Conservation (phyloP, 2,329 filamentous ascomycete genomes). For the Penicillium griseofulvum region DNA sequence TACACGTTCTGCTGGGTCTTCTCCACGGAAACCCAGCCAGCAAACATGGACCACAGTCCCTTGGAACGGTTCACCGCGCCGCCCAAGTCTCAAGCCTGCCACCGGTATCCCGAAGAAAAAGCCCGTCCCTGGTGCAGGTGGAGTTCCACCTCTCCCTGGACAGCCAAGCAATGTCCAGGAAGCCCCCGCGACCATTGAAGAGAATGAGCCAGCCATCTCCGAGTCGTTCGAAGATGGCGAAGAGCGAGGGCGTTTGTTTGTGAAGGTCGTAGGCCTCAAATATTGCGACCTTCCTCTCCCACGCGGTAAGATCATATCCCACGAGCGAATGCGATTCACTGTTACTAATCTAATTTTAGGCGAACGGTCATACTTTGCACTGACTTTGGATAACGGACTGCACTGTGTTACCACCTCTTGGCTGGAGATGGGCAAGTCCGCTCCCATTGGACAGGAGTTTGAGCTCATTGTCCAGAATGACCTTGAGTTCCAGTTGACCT, state of each 20-base stretch:
- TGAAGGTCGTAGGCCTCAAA: slow-evolving; percentile 98
- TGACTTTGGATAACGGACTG: slow-evolving; percentile 96
- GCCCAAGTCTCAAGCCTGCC: slow-evolving; percentile 60
- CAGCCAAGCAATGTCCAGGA: slow-evolving; percentile 75
- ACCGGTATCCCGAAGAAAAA: slow-evolving; percentile 62
- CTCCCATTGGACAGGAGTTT: slow-evolving; percentile 96
- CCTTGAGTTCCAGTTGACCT: slow-evolving; percentile 95
- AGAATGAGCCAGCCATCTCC: slow-evolving; percentile 63
- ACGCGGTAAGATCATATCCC: slow-evolving; percentile 63
- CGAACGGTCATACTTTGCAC: slow-evolving; percentile 88
- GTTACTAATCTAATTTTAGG: slow-evolving; percentile 51
- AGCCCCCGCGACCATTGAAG: slow-evolving; percentile 62
- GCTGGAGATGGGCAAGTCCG: slow-evolving; percentile 86
- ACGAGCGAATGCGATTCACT: neutral
- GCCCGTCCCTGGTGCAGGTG: slow-evolving; percentile 62
- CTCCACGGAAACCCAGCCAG: slow-evolving; percentile 74
- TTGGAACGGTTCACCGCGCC: slow-evolving; percentile 80
- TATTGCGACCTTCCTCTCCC: slow-evolving; percentile 84
- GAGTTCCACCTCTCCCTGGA: slow-evolving; percentile 79
- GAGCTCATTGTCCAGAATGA: slow-evolving; percentile 96
- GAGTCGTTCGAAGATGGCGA: slow-evolving; percentile 70
- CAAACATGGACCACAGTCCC: slow-evolving; percentile 96
- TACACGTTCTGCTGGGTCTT: slow-evolving; percentile 63
- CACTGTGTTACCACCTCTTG: slow-evolving; percentile 97
- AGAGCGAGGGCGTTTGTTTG: slow-evolving; percentile 87